Conservation (phyloP, 805 yeast genomes). For the Saccharomycopsis fibuligera region DNA sequence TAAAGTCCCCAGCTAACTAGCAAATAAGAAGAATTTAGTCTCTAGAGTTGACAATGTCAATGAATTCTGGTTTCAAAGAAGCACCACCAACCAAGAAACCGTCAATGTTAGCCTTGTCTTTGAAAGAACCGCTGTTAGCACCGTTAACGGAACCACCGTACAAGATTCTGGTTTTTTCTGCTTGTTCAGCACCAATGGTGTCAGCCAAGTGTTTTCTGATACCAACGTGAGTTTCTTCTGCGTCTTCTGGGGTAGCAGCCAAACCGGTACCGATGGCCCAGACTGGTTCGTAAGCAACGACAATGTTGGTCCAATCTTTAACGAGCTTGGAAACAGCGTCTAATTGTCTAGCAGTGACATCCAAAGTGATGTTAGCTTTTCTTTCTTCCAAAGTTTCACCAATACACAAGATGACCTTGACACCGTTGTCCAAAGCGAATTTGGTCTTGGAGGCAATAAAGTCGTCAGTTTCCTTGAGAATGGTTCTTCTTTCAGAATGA, state of each 20-base stretch:
- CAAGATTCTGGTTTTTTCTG: constrained; percentile 78
- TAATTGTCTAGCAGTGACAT: constrained; percentile 84
- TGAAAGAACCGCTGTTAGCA: constrained; percentile 83
- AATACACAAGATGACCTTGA: constrained; percentile 90
- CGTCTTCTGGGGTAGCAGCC: constrained; percentile 98
- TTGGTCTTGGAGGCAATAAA: constrained; percentile 90
- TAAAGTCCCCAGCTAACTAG: neutral
- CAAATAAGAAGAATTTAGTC: constrained; percentile 34
- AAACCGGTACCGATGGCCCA: constrained; percentile 99
- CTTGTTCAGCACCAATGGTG: constrained; percentile 72
- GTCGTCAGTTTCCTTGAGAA: constrained; percentile 85
- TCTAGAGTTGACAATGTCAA: constrained; percentile 92
- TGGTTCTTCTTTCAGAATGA: constrained; percentile 97
- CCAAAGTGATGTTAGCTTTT: constrained; percentile 78
- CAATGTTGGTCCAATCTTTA: constrained; percentile 85
- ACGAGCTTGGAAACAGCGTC: constrained; percentile 78
- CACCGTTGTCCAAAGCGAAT: constrained; percentile 85
- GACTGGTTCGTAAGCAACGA: constrained; percentile 97
- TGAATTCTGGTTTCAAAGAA: constrained; percentile 95
- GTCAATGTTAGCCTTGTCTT: constrained; percentile 88
- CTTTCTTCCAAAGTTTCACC: constrained; percentile 98
- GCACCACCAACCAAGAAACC: constrained; percentile 99
- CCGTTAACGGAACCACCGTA: constrained; percentile 99
- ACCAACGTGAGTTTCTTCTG: constrained; percentile 87
- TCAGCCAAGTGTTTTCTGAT: constrained; percentile 78